These are phyloP conservation scores for Clarkia xantiana DNA, from an alignment of 345 rosid species.

Conservation along the genomic window DNA sequence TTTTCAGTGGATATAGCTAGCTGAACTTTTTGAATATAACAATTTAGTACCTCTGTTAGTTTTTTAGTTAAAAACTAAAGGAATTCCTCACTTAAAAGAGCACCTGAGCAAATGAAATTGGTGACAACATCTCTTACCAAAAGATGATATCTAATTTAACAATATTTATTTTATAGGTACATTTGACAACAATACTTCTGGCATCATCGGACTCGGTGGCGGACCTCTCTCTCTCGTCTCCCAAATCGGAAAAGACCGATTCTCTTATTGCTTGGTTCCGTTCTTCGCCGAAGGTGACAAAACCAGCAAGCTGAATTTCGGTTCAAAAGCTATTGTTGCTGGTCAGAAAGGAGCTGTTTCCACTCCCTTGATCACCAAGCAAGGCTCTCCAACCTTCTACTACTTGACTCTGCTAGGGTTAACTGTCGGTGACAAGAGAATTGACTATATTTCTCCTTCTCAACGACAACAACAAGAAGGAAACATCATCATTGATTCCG, in stretches of 20 bases:
- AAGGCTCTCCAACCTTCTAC: conserved; percentile 27
- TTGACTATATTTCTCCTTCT: neutral
- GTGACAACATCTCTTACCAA: too few species aligned
- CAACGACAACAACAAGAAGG: too few species aligned
- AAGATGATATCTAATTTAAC: too few species aligned
- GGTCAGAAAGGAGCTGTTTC: conserved; percentile 11
- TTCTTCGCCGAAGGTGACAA: conserved; percentile 5
- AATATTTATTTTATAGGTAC: too few species aligned
- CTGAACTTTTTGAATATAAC: too few species aligned
- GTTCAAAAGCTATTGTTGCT: conserved; percentile 8
- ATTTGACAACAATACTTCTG: conserved; percentile 8
- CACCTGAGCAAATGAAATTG: too few species aligned
- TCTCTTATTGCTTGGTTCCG: conserved; percentile 48
- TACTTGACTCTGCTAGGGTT: conserved; percentile 38
- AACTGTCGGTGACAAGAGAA: conserved; percentile 7
- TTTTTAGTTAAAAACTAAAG: too few species aligned
- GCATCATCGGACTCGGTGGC: conserved; percentile 18
- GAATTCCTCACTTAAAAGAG: too few species aligned
- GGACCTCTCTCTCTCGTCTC: conserved; percentile 6
- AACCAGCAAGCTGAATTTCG: conserved; percentile 18
- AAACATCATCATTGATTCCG: conserved; percentile 10
- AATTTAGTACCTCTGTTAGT: too few species aligned
- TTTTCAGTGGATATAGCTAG: too few species aligned
- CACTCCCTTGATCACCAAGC: conserved; percentile 25
- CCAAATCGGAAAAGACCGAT: conserved; percentile 16